A percentile compares a stretch with the other conserved stretches of the same genome.
Conservation (phyloP, 2,329 filamentous ascomycete genomes). For the Metarhizium humberi region DNA sequence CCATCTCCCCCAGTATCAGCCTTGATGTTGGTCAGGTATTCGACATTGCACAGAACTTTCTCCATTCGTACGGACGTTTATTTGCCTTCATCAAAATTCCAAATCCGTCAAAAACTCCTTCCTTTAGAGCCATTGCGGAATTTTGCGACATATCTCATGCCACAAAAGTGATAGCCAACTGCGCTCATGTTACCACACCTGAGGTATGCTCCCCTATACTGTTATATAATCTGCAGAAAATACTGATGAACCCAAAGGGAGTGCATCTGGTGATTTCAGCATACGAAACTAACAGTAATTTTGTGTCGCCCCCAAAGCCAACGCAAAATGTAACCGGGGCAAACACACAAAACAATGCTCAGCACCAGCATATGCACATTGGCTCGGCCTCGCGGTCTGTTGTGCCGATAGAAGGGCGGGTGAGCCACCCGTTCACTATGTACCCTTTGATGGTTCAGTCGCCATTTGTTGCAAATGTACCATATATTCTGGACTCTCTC, state of each 20-base stretch:
- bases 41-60: slow-evolving; percentile 20
- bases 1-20: slow-evolving; percentile 9
- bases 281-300: slow-evolving; percentile 4
- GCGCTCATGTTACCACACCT: slow-evolving; percentile 14
- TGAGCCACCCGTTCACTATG: slow-evolving; percentile 18
- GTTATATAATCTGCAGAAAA: not conserved
- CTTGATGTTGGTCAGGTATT: slow-evolving; percentile 24
- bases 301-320: slow-evolving; percentile 7
- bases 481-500: slow-evolving; percentile 20
- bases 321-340: slow-evolving; percentile 5
- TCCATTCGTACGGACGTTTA: slow-evolving; percentile 40
- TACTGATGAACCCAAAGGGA: slow-evolving; percentile 9
- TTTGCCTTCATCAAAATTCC: slow-evolving; percentile 39
- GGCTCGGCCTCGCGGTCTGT: slow-evolving; percentile 4
- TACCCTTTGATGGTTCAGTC: slow-evolving; percentile 25
- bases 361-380: slow-evolving; percentile 6
- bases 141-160: slow-evolving; percentile 41
- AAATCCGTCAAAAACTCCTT: slow-evolving; percentile 29
- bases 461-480: slow-evolving; percentile 16
- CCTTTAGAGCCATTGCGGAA: slow-evolving; percentile 41
- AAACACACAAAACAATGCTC: not conserved
- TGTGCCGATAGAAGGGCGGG: slow-evolving; percentile 9
- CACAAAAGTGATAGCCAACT: slow-evolving; percentile 27
- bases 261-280: slow-evolving; percentile 15
- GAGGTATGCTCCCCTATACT: slow-evolving; percentile 13